Conservation (phyloP, 331 rosid genomes). For the Acacia pycnantha region DNA sequence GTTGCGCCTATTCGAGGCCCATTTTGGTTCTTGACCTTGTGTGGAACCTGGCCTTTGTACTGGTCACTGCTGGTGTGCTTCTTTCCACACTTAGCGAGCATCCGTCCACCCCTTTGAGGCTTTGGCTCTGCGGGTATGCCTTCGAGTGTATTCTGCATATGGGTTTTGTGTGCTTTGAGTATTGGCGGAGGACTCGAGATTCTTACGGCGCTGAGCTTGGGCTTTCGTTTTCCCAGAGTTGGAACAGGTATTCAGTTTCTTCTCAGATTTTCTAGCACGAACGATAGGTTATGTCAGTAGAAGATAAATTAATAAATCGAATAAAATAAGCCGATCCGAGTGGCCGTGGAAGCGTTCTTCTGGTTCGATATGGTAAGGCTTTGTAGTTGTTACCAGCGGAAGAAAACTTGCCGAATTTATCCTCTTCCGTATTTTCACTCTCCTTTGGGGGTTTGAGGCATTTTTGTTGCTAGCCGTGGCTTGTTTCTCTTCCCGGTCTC, state of each 20-base stretch:
- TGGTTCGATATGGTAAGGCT: background rate
- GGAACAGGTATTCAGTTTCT: constrained; percentile 36
- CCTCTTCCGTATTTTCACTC: background rate
- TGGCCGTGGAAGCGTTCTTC: background rate
- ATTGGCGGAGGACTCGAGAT: constrained; percentile 34
- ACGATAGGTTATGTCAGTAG: background rate
- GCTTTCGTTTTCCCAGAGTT: constrained; percentile 30
- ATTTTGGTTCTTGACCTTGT: constrained; percentile 64
- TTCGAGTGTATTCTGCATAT: constrained; percentile 67
- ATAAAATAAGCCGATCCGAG: background rate
- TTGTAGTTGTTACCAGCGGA: background rate
- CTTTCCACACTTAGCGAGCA: constrained; percentile 55
- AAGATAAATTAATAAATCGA: background rate
- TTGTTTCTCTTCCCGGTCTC: background rate
- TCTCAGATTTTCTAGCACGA: background rate
- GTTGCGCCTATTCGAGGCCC: constrained; percentile 50
- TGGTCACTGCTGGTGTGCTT: constrained; percentile 60
- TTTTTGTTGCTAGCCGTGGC: background rate
- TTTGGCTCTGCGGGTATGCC: constrained; percentile 72
- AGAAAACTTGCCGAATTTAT: background rate
- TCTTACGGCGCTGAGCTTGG: constrained; percentile 27
- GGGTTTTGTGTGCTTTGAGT: constrained; percentile 56
- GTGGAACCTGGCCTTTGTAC: constrained; percentile 73
- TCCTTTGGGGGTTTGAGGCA: background rate
- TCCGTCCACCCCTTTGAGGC: constrained; percentile 70